Percentiles rank a stretch among this genome's conserved stretches.
These are phyloP conservation scores for Pestalotiopsis sp. DNA, from an alignment of 2,329 filamentous ascomycete species.

Conservation along the genomic window DNA sequence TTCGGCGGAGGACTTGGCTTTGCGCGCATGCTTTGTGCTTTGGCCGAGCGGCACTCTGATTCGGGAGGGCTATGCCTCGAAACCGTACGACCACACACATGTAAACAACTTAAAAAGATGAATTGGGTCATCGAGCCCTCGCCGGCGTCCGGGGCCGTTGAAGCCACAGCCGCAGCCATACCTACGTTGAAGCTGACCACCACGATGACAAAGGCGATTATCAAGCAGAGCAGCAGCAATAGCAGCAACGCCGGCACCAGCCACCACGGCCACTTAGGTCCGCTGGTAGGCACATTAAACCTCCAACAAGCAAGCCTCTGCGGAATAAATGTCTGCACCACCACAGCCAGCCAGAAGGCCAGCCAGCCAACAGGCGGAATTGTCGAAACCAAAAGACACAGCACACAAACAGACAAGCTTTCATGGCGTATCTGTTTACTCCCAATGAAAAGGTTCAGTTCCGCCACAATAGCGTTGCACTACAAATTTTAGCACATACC, in stretches of 20 bases:
- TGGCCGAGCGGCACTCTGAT: not conserved
- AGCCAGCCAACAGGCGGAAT: too few species aligned
- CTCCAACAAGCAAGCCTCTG: not conserved
- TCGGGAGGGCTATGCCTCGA: not conserved
- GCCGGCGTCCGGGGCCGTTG: not conserved
- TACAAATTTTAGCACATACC: not conserved
- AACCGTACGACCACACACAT: not conserved
- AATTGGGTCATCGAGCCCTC: not conserved
- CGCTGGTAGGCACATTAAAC: not conserved
- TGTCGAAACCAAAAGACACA: too few species aligned
- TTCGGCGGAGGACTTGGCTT: not conserved
- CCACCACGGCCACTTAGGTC: not conserved
- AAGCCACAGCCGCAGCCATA: not conserved
- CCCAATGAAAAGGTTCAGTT: not conserved
- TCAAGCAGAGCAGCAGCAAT: not conserved
- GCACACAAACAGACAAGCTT: too few species aligned
- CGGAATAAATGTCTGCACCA: not conserved
- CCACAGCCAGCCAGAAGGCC: too few species aligned
- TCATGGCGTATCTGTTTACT: too few species aligned
- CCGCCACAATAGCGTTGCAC: constrained; percentile 1
- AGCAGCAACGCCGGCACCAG: not conserved
- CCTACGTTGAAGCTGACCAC: not conserved
- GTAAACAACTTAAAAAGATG: not conserved
- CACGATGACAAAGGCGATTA: not conserved
- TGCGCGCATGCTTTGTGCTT: not conserved